Conservation (phyloP, 805 yeast genomes). For the Kazachstania taianensis region DNA sequence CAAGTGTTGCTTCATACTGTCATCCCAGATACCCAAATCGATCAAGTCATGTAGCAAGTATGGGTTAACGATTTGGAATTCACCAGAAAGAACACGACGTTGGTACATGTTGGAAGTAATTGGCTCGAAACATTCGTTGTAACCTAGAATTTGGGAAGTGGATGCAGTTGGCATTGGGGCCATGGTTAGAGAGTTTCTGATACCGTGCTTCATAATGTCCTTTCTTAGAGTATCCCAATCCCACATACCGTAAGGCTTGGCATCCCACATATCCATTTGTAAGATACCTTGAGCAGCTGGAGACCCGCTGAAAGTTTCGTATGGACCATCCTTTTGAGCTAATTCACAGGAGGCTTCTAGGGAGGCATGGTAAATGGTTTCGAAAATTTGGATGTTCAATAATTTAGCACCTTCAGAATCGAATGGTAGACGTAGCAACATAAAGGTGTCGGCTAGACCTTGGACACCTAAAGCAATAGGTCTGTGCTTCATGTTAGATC, state of each 20-base stretch:
- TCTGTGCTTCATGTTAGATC: conserved; percentile 72
- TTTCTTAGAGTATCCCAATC: conserved; percentile 74
- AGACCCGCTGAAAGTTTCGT: conserved; percentile 68
- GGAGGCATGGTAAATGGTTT: conserved; percentile 91
- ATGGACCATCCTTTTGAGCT: conserved; percentile 59
- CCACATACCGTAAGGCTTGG: conserved; percentile 66
- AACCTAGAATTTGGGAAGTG: conserved; percentile 90
- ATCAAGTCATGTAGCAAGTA: conserved; percentile 75
- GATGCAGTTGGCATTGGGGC: conserved; percentile 99
- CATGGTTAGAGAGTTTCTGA: conserved; percentile 77
- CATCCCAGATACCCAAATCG: conserved; percentile 75
- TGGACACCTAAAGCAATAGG: conserved; percentile 98
- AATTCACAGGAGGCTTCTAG: conserved; percentile 79
- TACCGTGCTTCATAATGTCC: conserved; percentile 50
- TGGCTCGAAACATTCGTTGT: conserved; percentile 94
- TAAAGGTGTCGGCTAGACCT: conserved; percentile 86
- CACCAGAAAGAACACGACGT: conserved; percentile 87
- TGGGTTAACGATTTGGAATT: conserved; percentile 84
- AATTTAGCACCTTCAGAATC: conserved; percentile 70
- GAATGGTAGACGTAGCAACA: conserved; percentile 72
- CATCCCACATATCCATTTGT: conserved; percentile 84
- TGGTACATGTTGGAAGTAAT: conserved; percentile 86
- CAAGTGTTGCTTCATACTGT: conserved; percentile 65
- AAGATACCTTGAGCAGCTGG: conserved; percentile 81
- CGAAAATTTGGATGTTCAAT: conserved; percentile 79